Evolutionary conservation across 805 yeast species (phyloP).

Genomic region (Grigorovia jiainica): DNA sequence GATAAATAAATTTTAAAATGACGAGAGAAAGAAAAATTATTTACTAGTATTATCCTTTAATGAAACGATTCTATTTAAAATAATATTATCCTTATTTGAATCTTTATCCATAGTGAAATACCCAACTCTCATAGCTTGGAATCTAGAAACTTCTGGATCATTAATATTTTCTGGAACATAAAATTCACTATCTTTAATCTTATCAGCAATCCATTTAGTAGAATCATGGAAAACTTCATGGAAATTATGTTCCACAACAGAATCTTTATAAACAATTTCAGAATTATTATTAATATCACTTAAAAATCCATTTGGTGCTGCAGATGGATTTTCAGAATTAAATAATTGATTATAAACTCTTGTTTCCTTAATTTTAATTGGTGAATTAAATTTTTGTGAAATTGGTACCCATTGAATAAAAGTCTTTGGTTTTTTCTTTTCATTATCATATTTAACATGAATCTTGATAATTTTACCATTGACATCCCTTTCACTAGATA

Average conservation of each 20-base stretch:
- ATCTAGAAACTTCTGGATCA: slow-evolving; percentile 74
- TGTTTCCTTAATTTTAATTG: slow-evolving; percentile 60
- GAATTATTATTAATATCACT: slow-evolving; percentile 75
- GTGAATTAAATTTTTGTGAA: slow-evolving; percentile 48
- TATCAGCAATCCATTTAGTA: slow-evolving; percentile 66
- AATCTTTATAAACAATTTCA: slow-evolving; percentile 54
- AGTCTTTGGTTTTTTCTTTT: slow-evolving; percentile 78
- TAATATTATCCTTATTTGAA: slow-evolving; percentile 46
- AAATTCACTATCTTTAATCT: slow-evolving; percentile 43
- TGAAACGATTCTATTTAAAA: slow-evolving; percentile 86
- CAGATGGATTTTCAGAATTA: slow-evolving; percentile 82
- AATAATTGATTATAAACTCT: slow-evolving; percentile 83
- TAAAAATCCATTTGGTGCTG: slow-evolving; percentile 81
- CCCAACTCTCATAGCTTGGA: slow-evolving; percentile 96
- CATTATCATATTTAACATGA: slow-evolving; percentile 70
- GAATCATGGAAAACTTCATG: slow-evolving; percentile 46
- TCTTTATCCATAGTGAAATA: slow-evolving; percentile 89
- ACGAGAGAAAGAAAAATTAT: too few species aligned
- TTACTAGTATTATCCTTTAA: slow-evolving; percentile 65
- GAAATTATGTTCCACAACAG: slow-evolving; percentile 75
- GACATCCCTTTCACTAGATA: slow-evolving; percentile 46
- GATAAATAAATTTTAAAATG: background rate
- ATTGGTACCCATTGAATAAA: slow-evolving; percentile 95
- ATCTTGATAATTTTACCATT: slow-evolving; percentile 59
- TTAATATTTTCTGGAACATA: slow-evolving; percentile 56